phyloP scores from a whole-genome alignment of 768 basidiomycete species.

The Hemileccinum rubropunctum region DNA sequence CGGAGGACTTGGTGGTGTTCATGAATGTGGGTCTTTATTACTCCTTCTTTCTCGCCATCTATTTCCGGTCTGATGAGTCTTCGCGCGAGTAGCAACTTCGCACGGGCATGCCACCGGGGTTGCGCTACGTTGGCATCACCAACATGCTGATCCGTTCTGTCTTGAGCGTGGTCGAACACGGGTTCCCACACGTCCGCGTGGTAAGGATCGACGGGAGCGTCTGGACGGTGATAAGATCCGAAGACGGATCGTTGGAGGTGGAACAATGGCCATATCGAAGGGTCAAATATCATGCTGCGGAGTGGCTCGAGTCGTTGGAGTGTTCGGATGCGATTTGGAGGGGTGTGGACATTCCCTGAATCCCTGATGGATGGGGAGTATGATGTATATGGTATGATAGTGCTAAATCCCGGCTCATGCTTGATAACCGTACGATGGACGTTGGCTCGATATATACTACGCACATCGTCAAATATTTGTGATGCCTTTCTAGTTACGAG shows the following conservation, averaged over 20 bases:
- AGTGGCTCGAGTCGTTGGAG: slow-evolving; percentile 66
- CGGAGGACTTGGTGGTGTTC: slow-evolving; percentile 44
- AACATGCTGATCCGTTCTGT: slow-evolving; percentile 43
- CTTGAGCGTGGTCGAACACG: slow-evolving; percentile 48
- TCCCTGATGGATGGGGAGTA: too few species aligned
- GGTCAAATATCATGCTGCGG: slow-evolving; percentile 47
- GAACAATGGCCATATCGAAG: slow-evolving; percentile 58
- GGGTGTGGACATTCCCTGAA: slow-evolving; percentile 11
- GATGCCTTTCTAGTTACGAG: too few species aligned
- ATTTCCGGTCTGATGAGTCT: background rate
- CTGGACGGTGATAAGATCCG: slow-evolving; percentile 46
- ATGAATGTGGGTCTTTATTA: slow-evolving; percentile 33
- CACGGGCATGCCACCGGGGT: slow-evolving; percentile 48
- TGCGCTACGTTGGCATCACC: slow-evolving; percentile 56
- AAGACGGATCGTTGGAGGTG: slow-evolving; percentile 38
- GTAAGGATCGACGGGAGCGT: slow-evolving; percentile 52
- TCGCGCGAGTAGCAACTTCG: slow-evolving; percentile 51
- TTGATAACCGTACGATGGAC: too few species aligned
- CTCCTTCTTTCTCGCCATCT: too few species aligned
- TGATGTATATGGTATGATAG: too few species aligned
- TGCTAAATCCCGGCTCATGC: too few species aligned
- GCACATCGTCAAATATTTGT: too few species aligned
- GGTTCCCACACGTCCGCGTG: slow-evolving; percentile 61
- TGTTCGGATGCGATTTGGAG: slow-evolving; percentile 53
- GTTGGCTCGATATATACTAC: too few species aligned